Evolutionary conservation across 2,329 filamentous ascomycete species (phyloP), one percentile per base, ranked within the genome.

Genomic region (Fonsecaea erecta): DNA sequence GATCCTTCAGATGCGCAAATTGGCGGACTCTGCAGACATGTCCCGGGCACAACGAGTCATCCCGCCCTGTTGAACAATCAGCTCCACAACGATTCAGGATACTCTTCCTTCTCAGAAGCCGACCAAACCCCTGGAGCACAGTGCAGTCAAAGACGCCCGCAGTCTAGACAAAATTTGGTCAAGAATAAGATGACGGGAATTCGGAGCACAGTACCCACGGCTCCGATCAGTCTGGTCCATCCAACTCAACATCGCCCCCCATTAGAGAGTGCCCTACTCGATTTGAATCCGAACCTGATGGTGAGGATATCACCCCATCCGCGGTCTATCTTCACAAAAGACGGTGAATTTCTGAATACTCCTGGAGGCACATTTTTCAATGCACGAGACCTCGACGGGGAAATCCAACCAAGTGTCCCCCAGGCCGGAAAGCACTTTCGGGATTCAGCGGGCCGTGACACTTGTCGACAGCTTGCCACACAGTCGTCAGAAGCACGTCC

Each of bases 1-100:
- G 67, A 69, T 52, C 57, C 60, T 28, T 21, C 32, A 8, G 60
- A 57, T 34, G 48, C 30, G 28, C 26, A 55, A 8, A 32, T 51
- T 26, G 61, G 30, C 40, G 35, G 9, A 52, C 52, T 28, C 52
- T 43, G 43, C 30, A 37, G 30, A 14, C 21, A 34, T 26, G 34
- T 58, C n/a, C 35, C 53, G 9, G 40, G 52, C 26, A 26, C 52
- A 6, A 18, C 28, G n/a, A 16, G 21, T 12, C n/a, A 51, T 14
- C 5, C 3, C 32, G 7, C 7, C 9, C 28, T 24, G 55, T 58
- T 16, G 37, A 46, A 8, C 26, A 34, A 24, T 21, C n/a, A 46
- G 3, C 24, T 58, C 6, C 56, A 26, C 2, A 30, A 12, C 34
- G 52, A 61, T 28, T 57, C 60, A 8, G 35, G 40, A 30, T 35